Evolutionary conservation across 352 stramenopile species (phyloP), one percentile per base, ranked within the genome.

Genomic region (Pythium phragmiticola): DNA sequence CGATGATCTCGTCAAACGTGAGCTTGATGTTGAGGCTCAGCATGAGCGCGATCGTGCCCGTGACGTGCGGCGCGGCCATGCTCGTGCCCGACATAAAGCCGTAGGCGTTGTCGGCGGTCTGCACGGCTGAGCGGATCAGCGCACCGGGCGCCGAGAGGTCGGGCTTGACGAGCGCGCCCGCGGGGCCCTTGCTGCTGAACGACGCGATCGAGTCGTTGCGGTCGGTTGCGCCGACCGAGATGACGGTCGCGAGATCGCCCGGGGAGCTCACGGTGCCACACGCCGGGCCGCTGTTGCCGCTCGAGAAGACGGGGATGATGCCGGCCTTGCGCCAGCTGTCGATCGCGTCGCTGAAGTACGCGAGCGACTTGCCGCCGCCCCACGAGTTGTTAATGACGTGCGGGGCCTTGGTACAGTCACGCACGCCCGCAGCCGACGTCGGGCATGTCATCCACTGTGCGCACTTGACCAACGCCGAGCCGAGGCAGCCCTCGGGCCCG

Each of bases 341-440:
- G 41, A 81, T 58, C 19, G 50, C 61, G 7, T 66, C 52, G 34
- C 74, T 48, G 46, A 68, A 75, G 50, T 63, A 69, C 4, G 43
- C 19, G 23, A 61, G 33, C 9, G 43, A 53, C 37, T 43, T 42
- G 33, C 57, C 67, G 9, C 70, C 67, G 19, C 70, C 73, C 73
- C 70, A 81, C 33, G 47, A 67, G 57, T 77, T 78, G 63, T 73
- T 77, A 51, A 81, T 65, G 19, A 81, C 60, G 28, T 78, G 68
- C 6, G 73, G 63, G 12, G 66, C 73, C 61, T 78, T 77, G 19
- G 60, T 66, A 57, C 73, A 81, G 60, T 81, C 65, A 4, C 51
- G 41, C 41, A 60, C 54, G 16, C 47, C 53, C 5, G 55, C 51
- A 7, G 56, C 39, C 1, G 42, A 39, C 30, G 63, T 65, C 16